A percentile compares a stretch with the other conserved stretches of the same genome.
These are phyloP conservation scores for Amanita thiersii DNA, from an alignment of 768 basidiomycete genomes.

Conservation along the genomic window DNA sequence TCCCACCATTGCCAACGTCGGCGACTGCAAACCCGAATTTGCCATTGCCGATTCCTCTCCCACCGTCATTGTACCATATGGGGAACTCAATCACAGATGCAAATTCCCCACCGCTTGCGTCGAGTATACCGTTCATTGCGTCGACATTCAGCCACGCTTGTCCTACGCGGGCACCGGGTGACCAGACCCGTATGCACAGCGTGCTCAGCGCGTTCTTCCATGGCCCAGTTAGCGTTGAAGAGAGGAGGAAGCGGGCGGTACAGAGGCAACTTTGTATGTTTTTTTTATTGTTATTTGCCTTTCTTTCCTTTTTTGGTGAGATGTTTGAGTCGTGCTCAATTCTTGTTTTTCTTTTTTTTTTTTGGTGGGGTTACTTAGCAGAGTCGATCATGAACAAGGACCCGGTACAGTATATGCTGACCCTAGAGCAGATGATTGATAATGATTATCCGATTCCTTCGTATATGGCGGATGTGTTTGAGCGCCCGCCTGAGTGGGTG, in stretches of 20 bases:
- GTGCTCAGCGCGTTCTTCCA: slow-evolving; percentile 80
- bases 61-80: slow-evolving; percentile 17
- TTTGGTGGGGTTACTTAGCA: no score
- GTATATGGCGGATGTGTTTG: slow-evolving; percentile 68
- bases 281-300: background rate
- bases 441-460: slow-evolving; percentile 89
- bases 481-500: slow-evolving; percentile 66
- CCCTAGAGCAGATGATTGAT: slow-evolving; percentile 83
- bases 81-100: slow-evolving; percentile 9
- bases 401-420: slow-evolving; percentile 65
- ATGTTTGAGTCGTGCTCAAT: slow-evolving; percentile 5
- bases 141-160: slow-evolving; percentile 88
- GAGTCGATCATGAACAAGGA: slow-evolving; percentile 54
- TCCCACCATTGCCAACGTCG: slow-evolving; percentile 65
- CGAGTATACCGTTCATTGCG: slow-evolving; percentile 56
- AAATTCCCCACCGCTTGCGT: slow-evolving; percentile 12
- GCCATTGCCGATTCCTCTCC: slow-evolving; percentile 32
- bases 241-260: slow-evolving; percentile 62
- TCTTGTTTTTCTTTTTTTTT: no score
- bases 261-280: slow-evolving; percentile 29
- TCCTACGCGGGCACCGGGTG: slow-evolving; percentile 90
- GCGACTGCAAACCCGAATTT: slow-evolving; percentile 46
- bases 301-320: background rate
- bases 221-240: slow-evolving; percentile 68
- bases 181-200: slow-evolving; percentile 76